Evolutionary conservation across 345 rosid species (phyloP), one percentile per base, ranked within the genome.

Genomic region (Anacardium occidentale): DNA sequence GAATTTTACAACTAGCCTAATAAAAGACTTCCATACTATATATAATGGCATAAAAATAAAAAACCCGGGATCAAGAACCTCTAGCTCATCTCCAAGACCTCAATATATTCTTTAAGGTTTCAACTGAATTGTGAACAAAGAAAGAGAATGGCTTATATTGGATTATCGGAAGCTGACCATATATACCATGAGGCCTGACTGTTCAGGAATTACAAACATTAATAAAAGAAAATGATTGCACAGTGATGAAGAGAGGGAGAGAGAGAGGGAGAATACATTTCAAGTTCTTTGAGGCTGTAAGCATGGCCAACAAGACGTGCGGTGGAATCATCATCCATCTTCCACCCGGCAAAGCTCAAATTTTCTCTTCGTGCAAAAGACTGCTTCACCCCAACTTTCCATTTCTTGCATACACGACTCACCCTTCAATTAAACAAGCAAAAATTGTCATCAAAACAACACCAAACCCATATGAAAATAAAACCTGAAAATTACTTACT

Each of bases 271-370:
- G 20, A 22, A 21, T 40, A 56, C n/a, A 61, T 87, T 89, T 92
- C 98, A 34, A 95, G 98, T 73, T 95, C 98, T 75, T 78, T 88
- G 81, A 95, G 92, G 78, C 79, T 83, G 78, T 85, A 89, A 24
- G 98, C 94, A 76, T 82, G 81, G 66, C 80, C 83, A 6, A 95
- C 81, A 48, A 95, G 81, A 47, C 96, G 97, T 56, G 87, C 84
- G 47, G 91, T 84, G 58, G 98, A 88, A 68, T 85, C 90, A 70
- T 89, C 96, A 45, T 95, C 91, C 93, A 91, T 92, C 81, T 86
- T 92, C 85, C 85, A 83, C 44, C 94, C 94, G 52, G 93, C 89
- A 75, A 91, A 92, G 82, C 94, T 84, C 80, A 95, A 73, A 70
- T 77, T 73, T 60, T 83, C 73, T 72, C 94, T 90, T 80, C 90